A percentile compares a stretch with the other conserved stretches of the same genome.
phyloP scores from a whole-genome alignment of 495 filamentous ascomycete species.

The Apodospora peruviana region DNA sequence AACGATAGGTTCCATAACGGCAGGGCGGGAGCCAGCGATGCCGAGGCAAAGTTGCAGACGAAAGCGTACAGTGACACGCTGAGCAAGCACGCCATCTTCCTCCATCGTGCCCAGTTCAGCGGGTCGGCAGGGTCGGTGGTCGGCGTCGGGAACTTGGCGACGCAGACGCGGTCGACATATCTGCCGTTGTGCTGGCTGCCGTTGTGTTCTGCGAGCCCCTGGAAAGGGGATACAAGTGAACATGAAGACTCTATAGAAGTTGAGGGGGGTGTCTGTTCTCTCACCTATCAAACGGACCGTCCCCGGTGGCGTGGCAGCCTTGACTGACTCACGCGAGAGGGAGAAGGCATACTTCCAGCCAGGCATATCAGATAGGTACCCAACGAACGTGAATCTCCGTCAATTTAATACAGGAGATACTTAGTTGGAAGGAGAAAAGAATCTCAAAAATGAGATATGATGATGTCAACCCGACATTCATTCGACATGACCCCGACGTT shows the following conservation, averaged over 20 bases:
- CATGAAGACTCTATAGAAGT: neutral
- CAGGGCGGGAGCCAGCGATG: constrained; percentile 21
- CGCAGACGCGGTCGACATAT: constrained; percentile 12
- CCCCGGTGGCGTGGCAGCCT: constrained; percentile 24
- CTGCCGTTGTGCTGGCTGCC: constrained; percentile 5
- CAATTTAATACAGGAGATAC: too few relatives aligned
- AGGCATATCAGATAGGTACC: constrained; percentile 14
- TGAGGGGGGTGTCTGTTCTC: too few relatives aligned
- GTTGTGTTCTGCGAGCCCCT: neutral
- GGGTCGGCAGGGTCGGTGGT: constrained; percentile 25
- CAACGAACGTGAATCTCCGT: too few relatives aligned
- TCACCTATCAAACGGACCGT: constrained; percentile 25
- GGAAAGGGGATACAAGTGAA: neutral
- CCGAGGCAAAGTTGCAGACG: constrained; percentile 19
- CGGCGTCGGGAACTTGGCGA: constrained; percentile 18
- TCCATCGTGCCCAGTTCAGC: constrained; percentile 25
- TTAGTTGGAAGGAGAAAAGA: too few relatives aligned
- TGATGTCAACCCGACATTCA: too few relatives aligned
- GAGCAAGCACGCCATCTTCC: constrained; percentile 19
- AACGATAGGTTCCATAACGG: constrained; percentile 22
- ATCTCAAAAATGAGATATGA: too few relatives aligned
- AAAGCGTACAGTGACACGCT: constrained; percentile 23
- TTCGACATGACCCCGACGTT: too few relatives aligned
- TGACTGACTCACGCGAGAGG: constrained; percentile 17
- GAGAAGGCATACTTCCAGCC: constrained; percentile 25